Conservation (phyloP, 1,284 basidiomycete species). For the Ganoderma resinaceum region DNA sequence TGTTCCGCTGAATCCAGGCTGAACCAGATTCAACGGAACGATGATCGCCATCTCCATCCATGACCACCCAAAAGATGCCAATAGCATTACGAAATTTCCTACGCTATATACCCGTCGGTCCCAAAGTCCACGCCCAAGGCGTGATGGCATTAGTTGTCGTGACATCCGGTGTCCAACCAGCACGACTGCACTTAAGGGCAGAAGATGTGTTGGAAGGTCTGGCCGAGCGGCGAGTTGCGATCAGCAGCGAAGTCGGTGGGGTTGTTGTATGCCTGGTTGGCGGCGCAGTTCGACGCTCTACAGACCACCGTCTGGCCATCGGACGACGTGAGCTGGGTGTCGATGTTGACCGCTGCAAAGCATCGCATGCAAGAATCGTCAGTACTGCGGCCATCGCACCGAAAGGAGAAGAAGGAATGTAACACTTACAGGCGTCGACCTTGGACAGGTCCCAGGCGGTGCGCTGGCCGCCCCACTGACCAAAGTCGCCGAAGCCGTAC, state of each 20-base stretch:
- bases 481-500: conserved; percentile 3
- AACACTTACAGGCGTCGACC: conserved; percentile 2
- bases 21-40: conserved; percentile 1
- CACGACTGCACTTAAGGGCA: not conserved
- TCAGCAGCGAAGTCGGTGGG: conserved; percentile 5
- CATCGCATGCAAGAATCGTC: not conserved
- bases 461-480: conserved; percentile 3
- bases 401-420: not conserved
- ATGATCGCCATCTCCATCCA: not conserved
- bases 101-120: not conserved
- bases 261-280: conserved; percentile 4
- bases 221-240: conserved; percentile 8
- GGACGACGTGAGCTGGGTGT: conserved; percentile 1
- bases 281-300: conserved; percentile 1
- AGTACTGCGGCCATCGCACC: not conserved
- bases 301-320: conserved; percentile 4
- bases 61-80: not conserved
- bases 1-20: no score
- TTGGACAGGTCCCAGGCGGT: conserved; percentile 4
- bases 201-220: conserved; percentile 7
- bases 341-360: conserved; percentile 7
- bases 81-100: not conserved
- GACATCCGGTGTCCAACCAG: not conserved
- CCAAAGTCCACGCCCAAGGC: not conserved
- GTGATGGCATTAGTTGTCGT: not conserved